These are phyloP conservation scores for Aspergillus neotritici DNA, from an alignment of 2,329 filamentous ascomycete species.

Conservation along the genomic window DNA sequence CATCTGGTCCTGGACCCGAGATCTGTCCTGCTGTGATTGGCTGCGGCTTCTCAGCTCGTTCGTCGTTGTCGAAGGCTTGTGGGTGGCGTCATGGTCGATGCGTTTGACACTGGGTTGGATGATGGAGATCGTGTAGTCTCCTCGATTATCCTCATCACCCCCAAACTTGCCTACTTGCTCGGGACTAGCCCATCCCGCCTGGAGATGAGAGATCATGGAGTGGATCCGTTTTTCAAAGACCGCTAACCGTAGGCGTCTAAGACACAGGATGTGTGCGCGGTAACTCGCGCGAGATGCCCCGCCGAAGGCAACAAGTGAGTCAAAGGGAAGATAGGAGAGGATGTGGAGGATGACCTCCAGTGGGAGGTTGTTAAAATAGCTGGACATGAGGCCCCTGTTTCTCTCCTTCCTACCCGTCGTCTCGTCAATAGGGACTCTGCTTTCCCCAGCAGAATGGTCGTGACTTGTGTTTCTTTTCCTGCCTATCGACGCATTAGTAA, in stretches of 20 bases:
- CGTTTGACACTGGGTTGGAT: slow-evolving; percentile 6
- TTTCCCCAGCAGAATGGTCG: too few species aligned
- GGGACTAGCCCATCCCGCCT: slow-evolving; percentile 19
- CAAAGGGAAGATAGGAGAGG: slow-evolving; percentile 25
- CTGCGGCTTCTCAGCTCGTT: slow-evolving; percentile 2
- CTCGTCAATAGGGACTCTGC: not conserved
- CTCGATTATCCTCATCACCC: slow-evolving; percentile 2
- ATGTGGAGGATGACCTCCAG: slow-evolving; percentile 29
- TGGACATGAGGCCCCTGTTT: slow-evolving; percentile 9
- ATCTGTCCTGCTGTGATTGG: slow-evolving; percentile 1
- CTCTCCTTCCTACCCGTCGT: not conserved
- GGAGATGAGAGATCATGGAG: slow-evolving; percentile 27
- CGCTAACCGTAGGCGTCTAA: slow-evolving; percentile 27
- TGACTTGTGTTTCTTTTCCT: too few species aligned
- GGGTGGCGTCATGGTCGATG: not conserved
- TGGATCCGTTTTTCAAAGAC: slow-evolving; percentile 31
- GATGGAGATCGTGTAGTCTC: slow-evolving; percentile 14
- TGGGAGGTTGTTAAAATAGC: slow-evolving; percentile 22
- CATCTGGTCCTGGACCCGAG: slow-evolving; percentile 14
- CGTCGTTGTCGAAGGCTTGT: not conserved
- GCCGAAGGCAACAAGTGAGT: slow-evolving; percentile 27
- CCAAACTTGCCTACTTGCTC: slow-evolving; percentile 10
- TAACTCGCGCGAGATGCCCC: slow-evolving; percentile 26
- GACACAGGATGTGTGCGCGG: slow-evolving; percentile 22
- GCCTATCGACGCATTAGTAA: too few species aligned